These are phyloP conservation scores for Clonostachys solani DNA, from an alignment of 2,329 filamentous ascomycete genomes.

Conservation along the genomic window DNA sequence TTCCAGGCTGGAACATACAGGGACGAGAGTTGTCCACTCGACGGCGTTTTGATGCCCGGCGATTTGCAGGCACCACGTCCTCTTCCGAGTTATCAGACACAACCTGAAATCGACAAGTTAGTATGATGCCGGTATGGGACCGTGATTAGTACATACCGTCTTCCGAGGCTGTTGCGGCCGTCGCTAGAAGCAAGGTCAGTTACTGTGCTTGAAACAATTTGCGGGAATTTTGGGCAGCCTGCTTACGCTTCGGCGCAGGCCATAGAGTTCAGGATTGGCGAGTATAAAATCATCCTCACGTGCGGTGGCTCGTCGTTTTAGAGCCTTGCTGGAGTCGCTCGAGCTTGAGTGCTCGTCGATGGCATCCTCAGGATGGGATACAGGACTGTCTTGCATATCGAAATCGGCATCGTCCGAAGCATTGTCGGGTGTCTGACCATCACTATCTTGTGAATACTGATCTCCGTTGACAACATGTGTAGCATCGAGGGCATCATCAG, in stretches of 20 bases:
- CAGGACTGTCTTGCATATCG: conserved; percentile 61
- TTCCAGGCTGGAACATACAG: conserved; percentile 39
- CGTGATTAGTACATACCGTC: conserved; percentile 39
- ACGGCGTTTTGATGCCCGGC: conserved; percentile 63
- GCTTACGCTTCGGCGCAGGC: conserved; percentile 79
- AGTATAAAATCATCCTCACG: conserved; percentile 81
- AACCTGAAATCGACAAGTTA: conserved; percentile 23
- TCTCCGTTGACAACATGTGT: conserved; percentile 33
- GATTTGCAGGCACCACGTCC: conserved; percentile 54
- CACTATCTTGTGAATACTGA: conserved; percentile 35
- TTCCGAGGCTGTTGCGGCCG: conserved; percentile 54
- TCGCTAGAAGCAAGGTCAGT: conserved; percentile 34
- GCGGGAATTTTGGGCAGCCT: neutral
- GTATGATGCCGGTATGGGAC: neutral
- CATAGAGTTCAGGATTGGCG: conserved; percentile 92
- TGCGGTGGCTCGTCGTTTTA: conserved; percentile 67
- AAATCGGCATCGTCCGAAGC: conserved; percentile 71
- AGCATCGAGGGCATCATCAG: conserved; percentile 34
- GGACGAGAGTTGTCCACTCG: conserved; percentile 62
- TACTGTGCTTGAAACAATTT: conserved; percentile 10
- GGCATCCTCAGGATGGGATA: conserved; percentile 34
- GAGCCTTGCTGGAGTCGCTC: conserved; percentile 60
- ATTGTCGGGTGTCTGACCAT: conserved; percentile 47
- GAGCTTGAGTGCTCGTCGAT: conserved; percentile 62
- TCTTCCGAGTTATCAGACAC: conserved; percentile 66